phyloP scores from a whole-genome alignment of 2,329 filamentous ascomycete species.

The Onygenales sp. region DNA sequence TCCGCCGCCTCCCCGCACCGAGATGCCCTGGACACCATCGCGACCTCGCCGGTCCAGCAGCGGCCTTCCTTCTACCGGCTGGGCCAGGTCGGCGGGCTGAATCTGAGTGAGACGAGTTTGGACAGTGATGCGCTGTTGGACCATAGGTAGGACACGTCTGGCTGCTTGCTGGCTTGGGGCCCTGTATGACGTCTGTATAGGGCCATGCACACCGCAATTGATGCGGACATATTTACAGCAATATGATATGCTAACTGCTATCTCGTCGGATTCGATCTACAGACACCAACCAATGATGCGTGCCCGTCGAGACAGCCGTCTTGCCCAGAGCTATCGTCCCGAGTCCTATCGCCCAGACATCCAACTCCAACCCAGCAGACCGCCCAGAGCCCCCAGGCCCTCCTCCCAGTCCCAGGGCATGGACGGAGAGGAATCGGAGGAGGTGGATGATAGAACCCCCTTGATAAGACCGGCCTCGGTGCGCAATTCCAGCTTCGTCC shows the following conservation, averaged over 20 bases:
- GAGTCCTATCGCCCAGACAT: conserved; percentile 7
- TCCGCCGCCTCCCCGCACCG: conserved; percentile 37
- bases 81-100: conserved; percentile 36
- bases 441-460: conserved; percentile 12
- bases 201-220: too few species aligned
- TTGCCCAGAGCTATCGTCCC: conserved; percentile 30
- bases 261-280: neutral
- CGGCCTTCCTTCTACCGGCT: conserved; percentile 46
- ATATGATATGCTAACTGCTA: neutral
- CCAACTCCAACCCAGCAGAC: neutral
- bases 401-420: neutral
- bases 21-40: conserved; percentile 31
- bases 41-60: conserved; percentile 22
- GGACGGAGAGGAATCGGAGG: conserved; percentile 9
- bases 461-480: conserved; percentile 10
- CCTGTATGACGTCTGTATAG: too few species aligned
- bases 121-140: conserved; percentile 84
- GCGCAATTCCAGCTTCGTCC: conserved; percentile 8
- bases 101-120: conserved; percentile 73
- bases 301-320: conserved; percentile 48
- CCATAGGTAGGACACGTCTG: conserved; percentile 51
- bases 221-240: too few species aligned
- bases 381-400: conserved; percentile 1
- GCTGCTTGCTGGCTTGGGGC: too few species aligned
- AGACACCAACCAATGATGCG: conserved; percentile 55